Percentiles rank a stretch among this genome's conserved stretches.
Evolutionary conservation across 2,329 filamentous ascomycete genomes (phyloP).

Genomic region (Sporothrix brasiliensis): DNA sequence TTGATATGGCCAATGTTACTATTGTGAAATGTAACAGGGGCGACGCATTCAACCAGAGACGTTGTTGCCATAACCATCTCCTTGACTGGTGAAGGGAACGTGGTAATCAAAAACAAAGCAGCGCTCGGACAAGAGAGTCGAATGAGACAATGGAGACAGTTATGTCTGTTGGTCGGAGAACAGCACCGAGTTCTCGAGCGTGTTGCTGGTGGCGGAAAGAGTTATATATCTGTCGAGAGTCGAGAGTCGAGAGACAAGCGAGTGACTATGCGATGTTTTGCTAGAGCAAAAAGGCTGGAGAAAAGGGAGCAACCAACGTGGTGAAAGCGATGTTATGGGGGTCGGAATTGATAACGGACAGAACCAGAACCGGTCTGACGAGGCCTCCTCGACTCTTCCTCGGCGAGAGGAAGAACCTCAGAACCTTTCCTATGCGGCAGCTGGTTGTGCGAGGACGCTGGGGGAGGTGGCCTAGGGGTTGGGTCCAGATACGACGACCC

Average conservation of each 20-base stretch:
- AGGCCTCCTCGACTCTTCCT: slow-evolving; percentile 99
- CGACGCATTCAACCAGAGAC: slow-evolving; percentile 56
- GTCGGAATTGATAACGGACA: slow-evolving; percentile 92
- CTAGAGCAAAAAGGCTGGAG: slow-evolving; percentile 14
- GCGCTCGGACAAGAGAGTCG: not conserved
- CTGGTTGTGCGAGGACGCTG: slow-evolving; percentile 69
- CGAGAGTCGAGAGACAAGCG: slow-evolving; percentile 8
- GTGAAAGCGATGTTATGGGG: slow-evolving; percentile 72
- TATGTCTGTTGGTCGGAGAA: slow-evolving; percentile 8
- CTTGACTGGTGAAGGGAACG: slow-evolving; percentile 37
- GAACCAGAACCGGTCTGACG: slow-evolving; percentile 88
- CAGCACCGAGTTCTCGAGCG: not conserved
- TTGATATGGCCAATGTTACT: slow-evolving; percentile 56
- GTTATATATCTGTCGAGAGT: slow-evolving; percentile 7
- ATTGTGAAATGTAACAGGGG: slow-evolving; percentile 52
- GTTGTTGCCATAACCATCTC: slow-evolving; percentile 69
- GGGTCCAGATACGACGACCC: slow-evolving; percentile 56
- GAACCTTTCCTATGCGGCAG: slow-evolving; percentile 99
- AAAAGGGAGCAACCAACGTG: slow-evolving; percentile 27
- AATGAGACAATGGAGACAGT: not conserved
- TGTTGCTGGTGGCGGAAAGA: not conserved
- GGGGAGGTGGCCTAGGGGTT: slow-evolving; percentile 52
- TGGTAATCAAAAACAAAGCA: not conserved
- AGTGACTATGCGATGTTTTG: not conserved
- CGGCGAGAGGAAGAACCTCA: slow-evolving; percentile 98